Conservation (phyloP, 768 basidiomycete genomes). For the Nevesoporus exiguus region DNA sequence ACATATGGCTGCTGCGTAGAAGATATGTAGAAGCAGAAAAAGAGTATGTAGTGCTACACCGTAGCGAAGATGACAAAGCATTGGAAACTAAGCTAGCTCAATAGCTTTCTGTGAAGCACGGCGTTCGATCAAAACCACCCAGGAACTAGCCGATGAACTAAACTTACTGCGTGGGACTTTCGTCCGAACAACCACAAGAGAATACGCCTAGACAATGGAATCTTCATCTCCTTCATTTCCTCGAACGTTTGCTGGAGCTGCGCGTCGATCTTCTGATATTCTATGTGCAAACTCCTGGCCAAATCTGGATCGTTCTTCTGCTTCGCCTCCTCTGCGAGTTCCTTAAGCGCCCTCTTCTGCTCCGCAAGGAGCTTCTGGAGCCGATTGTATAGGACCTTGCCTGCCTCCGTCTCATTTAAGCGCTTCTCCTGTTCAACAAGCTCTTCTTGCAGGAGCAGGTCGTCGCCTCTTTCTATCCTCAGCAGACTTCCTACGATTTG, state of each 20-base stretch:
- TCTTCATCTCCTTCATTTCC: slow-evolving; percentile 19
- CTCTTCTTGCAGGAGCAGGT: slow-evolving; percentile 22
- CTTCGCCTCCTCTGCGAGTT: slow-evolving; percentile 20
- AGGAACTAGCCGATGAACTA: background rate
- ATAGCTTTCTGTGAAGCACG: background rate
- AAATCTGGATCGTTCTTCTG: slow-evolving; percentile 8
- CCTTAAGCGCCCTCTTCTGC: slow-evolving; percentile 12
- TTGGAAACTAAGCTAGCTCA: background rate
- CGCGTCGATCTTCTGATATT: slow-evolving; percentile 7
- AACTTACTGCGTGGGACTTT: slow-evolving; percentile 12
- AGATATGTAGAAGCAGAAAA: too few relatives aligned
- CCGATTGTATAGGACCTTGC: slow-evolving; percentile 14
- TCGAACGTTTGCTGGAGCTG: slow-evolving; percentile 20
- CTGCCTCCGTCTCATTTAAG: slow-evolving; percentile 23
- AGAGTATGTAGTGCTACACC: too few relatives aligned
- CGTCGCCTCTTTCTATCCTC: background rate
- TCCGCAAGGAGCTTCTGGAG: slow-evolving; percentile 17
- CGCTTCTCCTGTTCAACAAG: slow-evolving; percentile 7
- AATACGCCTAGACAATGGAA: slow-evolving; percentile 11
- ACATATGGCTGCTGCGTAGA: too few relatives aligned
- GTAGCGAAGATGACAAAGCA: too few relatives aligned
- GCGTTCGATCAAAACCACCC: background rate
- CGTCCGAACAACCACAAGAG: slow-evolving; percentile 3
- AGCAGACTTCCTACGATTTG: background rate
- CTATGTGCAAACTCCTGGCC: slow-evolving; percentile 8